phyloP scores from a whole-genome alignment of 257 asterid species.

The Cynanchum wilfordii region DNA sequence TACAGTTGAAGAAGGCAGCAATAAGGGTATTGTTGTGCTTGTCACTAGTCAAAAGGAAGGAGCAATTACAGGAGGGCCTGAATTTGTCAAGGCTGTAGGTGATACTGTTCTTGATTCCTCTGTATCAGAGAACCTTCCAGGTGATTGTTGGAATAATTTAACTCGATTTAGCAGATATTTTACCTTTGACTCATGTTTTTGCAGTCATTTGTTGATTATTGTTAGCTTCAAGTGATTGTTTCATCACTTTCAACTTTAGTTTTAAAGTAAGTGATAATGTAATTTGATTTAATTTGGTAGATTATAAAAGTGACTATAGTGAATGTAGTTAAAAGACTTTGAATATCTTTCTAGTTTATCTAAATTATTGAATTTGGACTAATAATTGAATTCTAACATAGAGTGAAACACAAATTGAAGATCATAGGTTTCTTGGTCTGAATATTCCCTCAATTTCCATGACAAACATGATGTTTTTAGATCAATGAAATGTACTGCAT shows the following conservation, averaged over 20 bases:
- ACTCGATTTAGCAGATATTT: too few species aligned
- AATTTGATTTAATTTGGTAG: too few species aligned
- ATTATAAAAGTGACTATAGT: too few species aligned
- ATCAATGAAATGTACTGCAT: not conserved
- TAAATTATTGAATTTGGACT: not conserved
- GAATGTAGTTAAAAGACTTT: not conserved
- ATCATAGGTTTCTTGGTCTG: not conserved
- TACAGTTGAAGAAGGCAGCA: constrained; percentile 70
- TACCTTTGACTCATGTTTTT: too few species aligned
- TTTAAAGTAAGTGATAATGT: too few species aligned
- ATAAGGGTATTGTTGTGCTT: constrained; percentile 90
- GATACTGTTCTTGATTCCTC: constrained; percentile 87
- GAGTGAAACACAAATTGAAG: not conserved
- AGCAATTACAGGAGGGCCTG: constrained; percentile 97
- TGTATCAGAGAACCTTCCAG: constrained; percentile 93
- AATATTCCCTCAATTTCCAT: not conserved
- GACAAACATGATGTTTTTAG: not conserved
- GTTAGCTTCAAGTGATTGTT: too few species aligned
- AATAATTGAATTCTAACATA: not conserved
- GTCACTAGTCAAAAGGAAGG: constrained; percentile 98
- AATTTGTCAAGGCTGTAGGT: constrained; percentile 80
- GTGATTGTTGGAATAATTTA: constrained; percentile 21
- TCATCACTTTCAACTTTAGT: too few species aligned
- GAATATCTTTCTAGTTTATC: not conserved
- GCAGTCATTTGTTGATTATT: too few species aligned